A percentile compares a stretch with the other conserved stretches of the same genome.
phyloP scores from a whole-genome alignment of 306 rosid genomes.

The Urtica urens region DNA sequence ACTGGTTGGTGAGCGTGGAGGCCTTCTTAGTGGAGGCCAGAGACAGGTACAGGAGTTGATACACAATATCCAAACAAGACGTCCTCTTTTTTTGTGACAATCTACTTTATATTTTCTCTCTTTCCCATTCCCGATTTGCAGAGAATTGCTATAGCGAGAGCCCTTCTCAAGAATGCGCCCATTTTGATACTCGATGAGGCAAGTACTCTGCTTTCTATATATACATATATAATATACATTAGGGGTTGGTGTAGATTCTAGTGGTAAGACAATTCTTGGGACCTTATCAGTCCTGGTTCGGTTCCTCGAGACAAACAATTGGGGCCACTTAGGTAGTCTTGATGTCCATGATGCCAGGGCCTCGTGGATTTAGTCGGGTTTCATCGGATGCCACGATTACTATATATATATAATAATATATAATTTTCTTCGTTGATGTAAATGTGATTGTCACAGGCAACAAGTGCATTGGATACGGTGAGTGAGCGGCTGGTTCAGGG shows the following conservation, averaged over 20 bases:
- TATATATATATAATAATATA: no score
- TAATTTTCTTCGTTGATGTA: no score
- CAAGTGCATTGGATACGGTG: slow-evolving; percentile 80
- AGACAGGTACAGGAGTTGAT: slow-evolving; percentile 51
- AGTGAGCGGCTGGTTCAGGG: slow-evolving; percentile 88
- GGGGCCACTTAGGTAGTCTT: no score
- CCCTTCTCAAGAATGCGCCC: slow-evolving; percentile 81
- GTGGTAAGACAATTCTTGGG: no score
- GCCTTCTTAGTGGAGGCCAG: slow-evolving; percentile 90
- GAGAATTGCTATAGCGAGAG: slow-evolving; percentile 92
- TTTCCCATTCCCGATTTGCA: slow-evolving; percentile 26
- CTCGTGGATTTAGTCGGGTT: no score
- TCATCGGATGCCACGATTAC: no score
- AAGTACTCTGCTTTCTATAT: slow-evolving; percentile 8
- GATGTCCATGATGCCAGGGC: no score
- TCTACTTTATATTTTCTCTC: slow-evolving; percentile 12
- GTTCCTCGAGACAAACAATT: no score
- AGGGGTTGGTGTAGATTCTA: no score
- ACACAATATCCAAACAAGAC: no score
- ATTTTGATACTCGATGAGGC: slow-evolving; percentile 89
- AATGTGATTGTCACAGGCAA: slow-evolving; percentile 47
- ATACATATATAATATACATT: slow-evolving; percentile 6
- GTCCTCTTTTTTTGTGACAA: no score
- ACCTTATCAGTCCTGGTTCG: no score
- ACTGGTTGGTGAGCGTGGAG: slow-evolving; percentile 94